Conservation (phyloP, 2,329 filamentous ascomycete genomes). For the Cytospora mali region DNA sequence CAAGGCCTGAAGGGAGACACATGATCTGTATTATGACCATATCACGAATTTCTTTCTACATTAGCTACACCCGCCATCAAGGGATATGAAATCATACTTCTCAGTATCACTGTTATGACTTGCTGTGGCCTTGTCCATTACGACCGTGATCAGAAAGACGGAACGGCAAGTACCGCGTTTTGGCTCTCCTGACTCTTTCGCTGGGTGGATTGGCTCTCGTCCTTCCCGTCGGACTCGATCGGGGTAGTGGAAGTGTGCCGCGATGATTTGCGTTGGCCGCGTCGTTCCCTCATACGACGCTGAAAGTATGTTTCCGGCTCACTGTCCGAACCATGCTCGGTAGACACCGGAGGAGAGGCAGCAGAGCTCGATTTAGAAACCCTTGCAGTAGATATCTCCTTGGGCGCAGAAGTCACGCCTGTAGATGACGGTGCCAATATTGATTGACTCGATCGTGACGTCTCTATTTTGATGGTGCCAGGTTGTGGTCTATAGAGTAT, state of each 20-base stretch:
- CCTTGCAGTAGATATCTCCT: not conserved
- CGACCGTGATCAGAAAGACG: conserved; percentile 2
- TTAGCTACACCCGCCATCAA: not conserved
- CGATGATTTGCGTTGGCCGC: not conserved
- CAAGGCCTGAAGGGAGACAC: conserved; percentile 31
- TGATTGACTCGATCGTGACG: not conserved
- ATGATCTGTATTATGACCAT: not conserved
- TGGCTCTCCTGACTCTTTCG: not conserved
- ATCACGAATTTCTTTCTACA: not conserved
- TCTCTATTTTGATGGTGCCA: not conserved
- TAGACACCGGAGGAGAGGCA: not conserved
- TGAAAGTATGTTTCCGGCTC: conserved; percentile 22
- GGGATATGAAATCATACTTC: not conserved
- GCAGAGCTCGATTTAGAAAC: not conserved
- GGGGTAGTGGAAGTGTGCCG: not conserved
- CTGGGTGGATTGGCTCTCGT: not conserved
- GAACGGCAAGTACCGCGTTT: conserved; percentile 2
- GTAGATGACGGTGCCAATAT: not conserved
- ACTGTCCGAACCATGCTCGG: conserved; percentile 16
- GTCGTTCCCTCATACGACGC: conserved; percentile 16
- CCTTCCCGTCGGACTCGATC: not conserved
- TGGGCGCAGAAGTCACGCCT: not conserved
- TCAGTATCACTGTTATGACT: not conserved
- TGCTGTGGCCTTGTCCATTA: not conserved
- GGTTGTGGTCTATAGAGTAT: not conserved